phyloP scores from a whole-genome alignment of 371 early-diverging fungal genomes.

The Syncephalastrum sp. region DNA sequence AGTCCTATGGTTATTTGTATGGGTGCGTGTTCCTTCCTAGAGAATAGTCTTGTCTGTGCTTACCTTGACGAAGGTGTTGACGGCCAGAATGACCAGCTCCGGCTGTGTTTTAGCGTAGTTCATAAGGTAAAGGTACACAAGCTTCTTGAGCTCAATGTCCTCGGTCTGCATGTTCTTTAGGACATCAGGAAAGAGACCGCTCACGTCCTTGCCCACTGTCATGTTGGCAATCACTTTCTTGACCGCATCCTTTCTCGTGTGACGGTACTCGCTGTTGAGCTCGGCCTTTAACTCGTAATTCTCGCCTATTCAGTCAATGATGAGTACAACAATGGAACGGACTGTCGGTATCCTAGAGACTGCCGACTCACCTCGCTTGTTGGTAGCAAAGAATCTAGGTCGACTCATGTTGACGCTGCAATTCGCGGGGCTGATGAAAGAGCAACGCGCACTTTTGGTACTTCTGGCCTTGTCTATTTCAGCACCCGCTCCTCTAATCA shows the following conservation, averaged over 20 bases:
- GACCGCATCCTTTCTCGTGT: constrained; percentile 94
- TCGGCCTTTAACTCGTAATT: constrained; percentile 95
- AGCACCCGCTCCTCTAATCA: too few species aligned
- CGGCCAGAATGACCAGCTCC: constrained; percentile 85
- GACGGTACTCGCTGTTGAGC: constrained; percentile 93
- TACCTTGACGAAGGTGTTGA: constrained; percentile 69
- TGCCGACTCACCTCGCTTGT: constrained; percentile 55
- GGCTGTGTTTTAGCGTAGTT: constrained; percentile 88
- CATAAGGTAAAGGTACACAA: constrained; percentile 89
- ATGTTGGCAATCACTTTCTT: constrained; percentile 95
- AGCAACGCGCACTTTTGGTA: too few species aligned
- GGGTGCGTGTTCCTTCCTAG: too few species aligned
- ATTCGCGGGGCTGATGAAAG: too few species aligned
- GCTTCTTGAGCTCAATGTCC: constrained; percentile 89
- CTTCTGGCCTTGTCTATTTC: too few species aligned
- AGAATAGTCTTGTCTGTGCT: constrained; percentile 18
- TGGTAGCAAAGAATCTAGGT: constrained; percentile 64
- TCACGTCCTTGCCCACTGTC: constrained; percentile 89
- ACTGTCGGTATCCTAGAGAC: background rate
- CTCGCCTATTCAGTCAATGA: constrained; percentile 70
- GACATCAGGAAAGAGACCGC: constrained; percentile 90
- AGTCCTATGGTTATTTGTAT: constrained; percentile 10
- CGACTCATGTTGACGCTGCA: constrained; percentile 21
- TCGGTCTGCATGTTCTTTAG: constrained; percentile 99
- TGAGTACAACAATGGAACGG: background rate